Base-by-base conservation (phyloP, 768 basidiomycete species). In the Albatrellus ellisii region DNA sequence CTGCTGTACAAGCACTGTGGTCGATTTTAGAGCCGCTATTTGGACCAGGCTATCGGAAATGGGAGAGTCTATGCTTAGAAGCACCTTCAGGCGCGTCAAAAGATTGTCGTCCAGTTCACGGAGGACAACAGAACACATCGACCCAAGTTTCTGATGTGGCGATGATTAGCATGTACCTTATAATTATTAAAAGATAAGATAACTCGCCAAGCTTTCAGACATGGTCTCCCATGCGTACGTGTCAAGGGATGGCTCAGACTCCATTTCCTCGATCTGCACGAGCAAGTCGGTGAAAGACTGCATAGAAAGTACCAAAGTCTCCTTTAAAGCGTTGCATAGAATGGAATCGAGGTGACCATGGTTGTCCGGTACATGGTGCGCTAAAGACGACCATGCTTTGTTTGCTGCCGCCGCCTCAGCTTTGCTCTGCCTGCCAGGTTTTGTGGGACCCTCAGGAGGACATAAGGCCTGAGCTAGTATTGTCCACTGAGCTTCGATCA, bases 221-320 rank as follows among this genome's bases (percentile, higher is more conserved):
- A 91, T 79, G 0, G 88, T 90, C 55, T 91, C 88, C 79, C 81
- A 90, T 39, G 84, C 77, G 59, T 89, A 91, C n/a, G 82, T 85
- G 56, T 91, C 88, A 26, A 79, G 52, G 0, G 80, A 70, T 10
- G 84, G 87, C 45, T 86, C 81, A 3, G 66, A 63, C 11, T 88
- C 85, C 75, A 90, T 77, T 46, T 81, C 83, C 54, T 86, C 75
- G 39, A 90, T 79, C 56, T 89, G 87, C 4, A 69, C 62, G 26
- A 85, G 66, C 27, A 91, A 68, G 48, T 88, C 84, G 7, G 71
- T 73, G 55, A 88, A 87, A 46, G 79, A 82, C 45, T 83, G 73
- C 62, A 85, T 67, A 2, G 85, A 74, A 53, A 75, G 72, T 33
- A 65, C 64, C 24, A 78, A 61, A 0, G 77, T 74, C 18, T 54